Conservation (phyloP, 2,329 filamentous ascomycete genomes). For the Verticillium isaacii region DNA sequence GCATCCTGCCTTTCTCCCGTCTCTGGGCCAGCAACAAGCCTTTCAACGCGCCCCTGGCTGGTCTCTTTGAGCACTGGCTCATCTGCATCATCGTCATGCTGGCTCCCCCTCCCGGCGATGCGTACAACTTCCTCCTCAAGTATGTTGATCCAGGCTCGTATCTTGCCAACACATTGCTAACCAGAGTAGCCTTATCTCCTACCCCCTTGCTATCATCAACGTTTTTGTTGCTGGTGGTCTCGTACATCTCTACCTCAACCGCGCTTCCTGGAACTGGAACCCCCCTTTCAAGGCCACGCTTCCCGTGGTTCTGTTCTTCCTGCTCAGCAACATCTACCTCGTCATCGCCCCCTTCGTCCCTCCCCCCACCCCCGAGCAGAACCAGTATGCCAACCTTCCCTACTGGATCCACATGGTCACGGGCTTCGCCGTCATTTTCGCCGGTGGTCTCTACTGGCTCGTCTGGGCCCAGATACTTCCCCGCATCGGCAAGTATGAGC, state of each 20-base stretch:
- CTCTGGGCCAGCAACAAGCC: slow-evolving; percentile 62
- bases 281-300: slow-evolving; percentile 50
- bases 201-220: slow-evolving; percentile 57
- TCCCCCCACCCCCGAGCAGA: slow-evolving; percentile 40
- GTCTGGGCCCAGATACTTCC: slow-evolving; percentile 50
- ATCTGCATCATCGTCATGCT: slow-evolving; percentile 62
- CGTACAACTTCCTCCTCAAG: slow-evolving; percentile 60
- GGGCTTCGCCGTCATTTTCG: slow-evolving; percentile 47
- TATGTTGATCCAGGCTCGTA: slow-evolving; percentile 23
- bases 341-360: slow-evolving; percentile 55
- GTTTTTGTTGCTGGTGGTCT: slow-evolving; percentile 48
- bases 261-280: slow-evolving; percentile 42
- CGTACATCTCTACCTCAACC: slow-evolving; percentile 47
- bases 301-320: slow-evolving; percentile 53
- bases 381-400: slow-evolving; percentile 47
- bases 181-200: slow-evolving; percentile 52
- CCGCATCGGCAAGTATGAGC: slow-evolving; percentile 46
- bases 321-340: slow-evolving; percentile 57
- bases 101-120: slow-evolving; percentile 62
- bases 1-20: slow-evolving; percentile 57
- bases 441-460: slow-evolving; percentile 51
- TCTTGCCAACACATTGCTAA: not conserved
- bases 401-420: slow-evolving; percentile 57
- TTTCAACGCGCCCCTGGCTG: slow-evolving; percentile 57
- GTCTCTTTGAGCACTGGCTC: slow-evolving; percentile 59